These are phyloP conservation scores for Ceratocystis cubensis DNA, from an alignment of 2,329 filamentous ascomycete genomes.

Conservation along the genomic window DNA sequence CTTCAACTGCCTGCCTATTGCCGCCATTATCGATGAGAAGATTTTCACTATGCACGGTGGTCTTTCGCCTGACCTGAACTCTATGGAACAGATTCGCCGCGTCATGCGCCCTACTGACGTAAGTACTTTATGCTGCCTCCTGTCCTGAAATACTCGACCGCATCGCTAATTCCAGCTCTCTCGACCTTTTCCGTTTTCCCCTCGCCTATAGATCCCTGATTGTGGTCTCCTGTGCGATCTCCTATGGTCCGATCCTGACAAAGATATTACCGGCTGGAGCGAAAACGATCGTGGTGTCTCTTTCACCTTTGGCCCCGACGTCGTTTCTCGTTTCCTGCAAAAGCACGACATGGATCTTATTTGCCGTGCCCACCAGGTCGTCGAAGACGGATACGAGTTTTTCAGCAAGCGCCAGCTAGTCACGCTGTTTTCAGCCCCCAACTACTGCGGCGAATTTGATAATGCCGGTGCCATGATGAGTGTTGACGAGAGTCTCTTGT, in stretches of 20 bases:
- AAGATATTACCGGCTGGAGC: slow-evolving; percentile 98
- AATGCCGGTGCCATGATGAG: slow-evolving; percentile 99
- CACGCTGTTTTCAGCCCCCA: slow-evolving; percentile 93
- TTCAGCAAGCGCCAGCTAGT: slow-evolving; percentile 97
- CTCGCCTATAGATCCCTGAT: slow-evolving; percentile 66
- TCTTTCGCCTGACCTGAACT: slow-evolving; percentile 92
- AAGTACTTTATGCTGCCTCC: slow-evolving; percentile 35
- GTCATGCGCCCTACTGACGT: slow-evolving; percentile 99
- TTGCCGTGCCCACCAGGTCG: slow-evolving; percentile 95
- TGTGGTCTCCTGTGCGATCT: slow-evolving; percentile 95
- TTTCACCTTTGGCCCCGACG: slow-evolving; percentile 95
- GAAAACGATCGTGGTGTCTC: slow-evolving; percentile 98
- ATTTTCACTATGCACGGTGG: slow-evolving; percentile 99
- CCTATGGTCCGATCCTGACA: slow-evolving; percentile 96
- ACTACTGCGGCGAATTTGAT: slow-evolving; percentile 99
- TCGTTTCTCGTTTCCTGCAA: slow-evolving; percentile 92
- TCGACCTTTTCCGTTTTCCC: background rate
- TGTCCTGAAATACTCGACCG: background rate
- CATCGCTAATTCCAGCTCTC: background rate
- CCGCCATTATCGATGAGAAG: slow-evolving; percentile 98
- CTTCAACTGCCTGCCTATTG: slow-evolving; percentile 98
- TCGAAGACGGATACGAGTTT: slow-evolving; percentile 98
- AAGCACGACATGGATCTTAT: slow-evolving; percentile 99
- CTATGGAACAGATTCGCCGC: slow-evolving; percentile 98
- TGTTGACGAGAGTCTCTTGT: slow-evolving; percentile 93